Percentiles rank a stretch among this genome's conserved stretches.
These are phyloP conservation scores for Dothistroma pini DNA, from an alignment of 2,329 filamentous ascomycete genomes.

Conservation along the genomic window DNA sequence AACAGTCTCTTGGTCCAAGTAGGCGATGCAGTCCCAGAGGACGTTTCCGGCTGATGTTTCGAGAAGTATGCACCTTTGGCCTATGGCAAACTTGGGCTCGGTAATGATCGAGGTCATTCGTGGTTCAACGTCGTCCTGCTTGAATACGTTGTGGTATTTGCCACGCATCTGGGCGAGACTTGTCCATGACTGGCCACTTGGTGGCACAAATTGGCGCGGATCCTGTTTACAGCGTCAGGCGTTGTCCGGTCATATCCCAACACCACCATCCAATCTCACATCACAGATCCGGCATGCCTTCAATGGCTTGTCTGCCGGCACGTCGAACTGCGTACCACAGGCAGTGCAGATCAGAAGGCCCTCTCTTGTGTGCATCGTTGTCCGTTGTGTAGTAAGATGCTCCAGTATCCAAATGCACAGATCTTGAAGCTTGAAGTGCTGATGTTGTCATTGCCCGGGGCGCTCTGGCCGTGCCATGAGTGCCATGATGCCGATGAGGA, in stretches of 20 bases:
- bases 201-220: constrained; percentile 65
- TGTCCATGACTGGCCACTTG: constrained; percentile 62
- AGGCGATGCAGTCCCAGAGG: constrained; percentile 74
- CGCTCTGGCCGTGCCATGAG: neutral
- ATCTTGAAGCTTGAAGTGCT: neutral
- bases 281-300: constrained; percentile 67
- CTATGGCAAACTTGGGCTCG: constrained; percentile 60
- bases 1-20: constrained; percentile 63
- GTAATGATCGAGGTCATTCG: constrained; percentile 46
- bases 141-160: constrained; percentile 54
- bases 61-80: constrained; percentile 68
- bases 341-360: constrained; percentile 60
- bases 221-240: constrained; percentile 38
- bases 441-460: constrained; percentile 4
- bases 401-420: neutral
- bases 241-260: constrained; percentile 2
- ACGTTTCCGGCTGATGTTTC: constrained; percentile 65
- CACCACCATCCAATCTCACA: constrained; percentile 43
- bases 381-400: neutral
- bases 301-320: constrained; percentile 46
- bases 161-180: constrained; percentile 46
- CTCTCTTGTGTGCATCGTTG: constrained; percentile 19
- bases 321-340: constrained; percentile 68
- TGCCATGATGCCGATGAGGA: neutral
- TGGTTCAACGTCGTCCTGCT: constrained; percentile 44